phyloP scores from a whole-genome alignment of 345 rosid genomes.

The Syzygium jambos region DNA sequence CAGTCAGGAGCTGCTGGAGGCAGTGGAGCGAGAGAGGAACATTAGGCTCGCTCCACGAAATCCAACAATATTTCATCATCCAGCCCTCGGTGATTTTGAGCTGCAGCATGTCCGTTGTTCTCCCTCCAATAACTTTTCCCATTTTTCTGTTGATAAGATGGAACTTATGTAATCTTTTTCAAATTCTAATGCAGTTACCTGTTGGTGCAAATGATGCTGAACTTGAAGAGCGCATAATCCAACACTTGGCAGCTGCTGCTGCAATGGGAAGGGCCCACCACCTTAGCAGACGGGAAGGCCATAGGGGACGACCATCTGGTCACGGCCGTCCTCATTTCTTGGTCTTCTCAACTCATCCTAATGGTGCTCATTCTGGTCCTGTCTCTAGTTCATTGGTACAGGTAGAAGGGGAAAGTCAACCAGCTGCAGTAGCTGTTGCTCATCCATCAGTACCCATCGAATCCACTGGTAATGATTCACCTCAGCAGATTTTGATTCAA shows the following conservation, averaged over 20 bases:
- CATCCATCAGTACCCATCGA: slow-evolving; percentile 19
- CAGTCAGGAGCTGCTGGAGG: slow-evolving; percentile 40
- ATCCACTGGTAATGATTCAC: slow-evolving; percentile 15
- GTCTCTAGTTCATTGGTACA: slow-evolving; percentile 20
- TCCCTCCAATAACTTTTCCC: neutral
- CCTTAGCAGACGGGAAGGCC: slow-evolving; percentile 49
- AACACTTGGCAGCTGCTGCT: slow-evolving; percentile 68
- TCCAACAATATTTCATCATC: slow-evolving; percentile 56
- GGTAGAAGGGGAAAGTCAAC: slow-evolving; percentile 26
- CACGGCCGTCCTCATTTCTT: slow-evolving; percentile 44
- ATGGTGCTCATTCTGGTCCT: slow-evolving; percentile 19
- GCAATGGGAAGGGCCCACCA: slow-evolving; percentile 52
- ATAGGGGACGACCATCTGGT: slow-evolving; percentile 39
- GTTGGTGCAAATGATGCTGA: slow-evolving; percentile 55
- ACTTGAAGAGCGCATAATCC: slow-evolving; percentile 72
- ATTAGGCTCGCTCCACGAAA: slow-evolving; percentile 37
- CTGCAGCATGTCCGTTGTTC: slow-evolving; percentile 47
- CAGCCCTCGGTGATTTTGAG: slow-evolving; percentile 57
- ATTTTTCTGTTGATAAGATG: neutral
- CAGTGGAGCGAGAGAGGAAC: slow-evolving; percentile 55
- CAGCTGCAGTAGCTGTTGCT: slow-evolving; percentile 14
- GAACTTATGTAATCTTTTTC: neutral
- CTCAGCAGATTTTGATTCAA: slow-evolving; percentile 19
- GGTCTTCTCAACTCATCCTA: slow-evolving; percentile 41
- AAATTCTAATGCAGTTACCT: slow-evolving; percentile 36